These are phyloP conservation scores for Neurospora africana DNA, from an alignment of 495 filamentous ascomycete species.

Conservation along the genomic window DNA sequence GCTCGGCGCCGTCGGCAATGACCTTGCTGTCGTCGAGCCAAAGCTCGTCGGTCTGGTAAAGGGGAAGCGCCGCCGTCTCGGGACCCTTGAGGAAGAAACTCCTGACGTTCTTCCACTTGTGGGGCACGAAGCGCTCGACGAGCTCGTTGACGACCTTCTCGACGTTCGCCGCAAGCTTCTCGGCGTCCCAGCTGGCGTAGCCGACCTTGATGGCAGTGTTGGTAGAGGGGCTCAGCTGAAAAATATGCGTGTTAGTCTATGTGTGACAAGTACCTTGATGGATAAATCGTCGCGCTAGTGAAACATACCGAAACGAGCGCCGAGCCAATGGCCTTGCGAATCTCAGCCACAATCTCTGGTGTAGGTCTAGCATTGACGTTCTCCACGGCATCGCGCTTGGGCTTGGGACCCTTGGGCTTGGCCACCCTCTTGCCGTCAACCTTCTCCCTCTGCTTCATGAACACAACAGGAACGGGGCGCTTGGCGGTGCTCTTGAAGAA, in stretches of 20 bases:
- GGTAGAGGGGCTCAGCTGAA: constrained; percentile 19
- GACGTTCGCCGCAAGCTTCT: constrained; percentile 72
- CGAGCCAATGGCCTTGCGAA: constrained; percentile 56
- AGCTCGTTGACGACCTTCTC: constrained; percentile 56
- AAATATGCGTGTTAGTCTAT: background rate
- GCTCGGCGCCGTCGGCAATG: constrained; percentile 46
- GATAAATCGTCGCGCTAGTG: constrained; percentile 43
- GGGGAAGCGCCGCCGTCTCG: constrained; percentile 72
- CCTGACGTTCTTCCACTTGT: constrained; percentile 76
- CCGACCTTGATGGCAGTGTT: constrained; percentile 52
- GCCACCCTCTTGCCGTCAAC: constrained; percentile 57
- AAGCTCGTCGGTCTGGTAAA: constrained; percentile 84
- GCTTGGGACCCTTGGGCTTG: constrained; percentile 36
- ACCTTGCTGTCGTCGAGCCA: constrained; percentile 79
- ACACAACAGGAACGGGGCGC: constrained; percentile 74
- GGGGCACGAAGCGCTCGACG: constrained; percentile 65
- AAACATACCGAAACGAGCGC: constrained; percentile 64
- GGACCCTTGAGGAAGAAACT: constrained; percentile 81
- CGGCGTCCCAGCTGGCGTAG: constrained; percentile 56
- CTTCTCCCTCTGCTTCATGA: constrained; percentile 51
- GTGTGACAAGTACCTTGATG: background rate
- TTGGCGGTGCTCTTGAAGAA: constrained; percentile 75
- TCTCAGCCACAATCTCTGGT: constrained; percentile 53
- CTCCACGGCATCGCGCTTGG: constrained; percentile 24
- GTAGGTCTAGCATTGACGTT: constrained; percentile 33